Base-by-base conservation (phyloP, 1,284 basidiomycete genomes). In the Butyriboletus appendiculatus region DNA sequence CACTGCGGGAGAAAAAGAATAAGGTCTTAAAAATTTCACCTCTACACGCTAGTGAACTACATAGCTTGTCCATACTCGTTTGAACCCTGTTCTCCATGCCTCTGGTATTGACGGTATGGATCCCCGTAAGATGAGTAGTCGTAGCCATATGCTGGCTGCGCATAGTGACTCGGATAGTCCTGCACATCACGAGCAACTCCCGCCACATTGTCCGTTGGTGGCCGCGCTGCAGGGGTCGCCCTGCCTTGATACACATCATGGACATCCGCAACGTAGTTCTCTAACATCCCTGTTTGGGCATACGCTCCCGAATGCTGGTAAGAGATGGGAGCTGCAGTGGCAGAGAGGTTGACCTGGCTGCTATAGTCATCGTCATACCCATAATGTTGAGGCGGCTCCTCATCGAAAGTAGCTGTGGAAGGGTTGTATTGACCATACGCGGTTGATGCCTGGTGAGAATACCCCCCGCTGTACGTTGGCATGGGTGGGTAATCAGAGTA, bases 401-500 rank as follows among this genome's bases (percentile, higher is more conserved):
- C 81, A 34, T 84, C 74, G 48, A 87, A 73, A 43, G 79, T 77
- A 46, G 77, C 68, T 37, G 78, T 67, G 7, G 87, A 88, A 28
- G 75, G 73, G 62, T 84, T 84, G 73, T 80, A 85, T 45, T 77
- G 77, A 35, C 76, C 65, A 57, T 80, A 77, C 15, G 73, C 70
- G 47, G 75, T 76, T 28, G 76, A 66, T n/a, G 72, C 56, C 61
- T 82, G 81, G 38, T 80, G 73, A 47, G 80, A 75, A 62, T 86
- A 84, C 14, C 66, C 67, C 40, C 78, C 78, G 51, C 80, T 83
- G 71, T 86, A 88, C 22, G 81, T 77, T 24, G 87, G 88, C 87
- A 90, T 91, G 4, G 85, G 81, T 3, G 86, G 85, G 62, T 86
- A 86, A 53, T 85, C 77, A 57, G 78, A 76, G 59, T 79, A 78